These are phyloP conservation scores for Mycena maculata DNA, from an alignment of 768 basidiomycete species.

Conservation along the genomic window DNA sequence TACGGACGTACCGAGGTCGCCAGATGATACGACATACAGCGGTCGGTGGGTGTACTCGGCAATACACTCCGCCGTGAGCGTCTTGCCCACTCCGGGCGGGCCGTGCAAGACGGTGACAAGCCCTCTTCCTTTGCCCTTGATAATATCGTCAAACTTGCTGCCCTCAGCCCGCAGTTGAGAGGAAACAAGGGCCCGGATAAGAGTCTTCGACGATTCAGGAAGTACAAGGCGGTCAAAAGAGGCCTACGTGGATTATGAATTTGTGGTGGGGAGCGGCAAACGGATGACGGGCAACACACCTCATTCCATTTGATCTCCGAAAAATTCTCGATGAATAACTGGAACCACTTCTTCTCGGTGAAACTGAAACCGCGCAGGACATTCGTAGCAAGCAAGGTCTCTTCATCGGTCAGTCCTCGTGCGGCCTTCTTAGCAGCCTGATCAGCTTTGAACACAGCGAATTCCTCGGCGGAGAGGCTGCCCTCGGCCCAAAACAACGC, in stretches of 20 bases:
- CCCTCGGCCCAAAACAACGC: slow-evolving; percentile 28
- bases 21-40: slow-evolving; percentile 34
- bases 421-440: slow-evolving; percentile 25
- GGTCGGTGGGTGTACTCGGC: slow-evolving; percentile 36
- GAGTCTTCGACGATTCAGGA: slow-evolving; percentile 21
- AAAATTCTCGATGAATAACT: slow-evolving; percentile 23
- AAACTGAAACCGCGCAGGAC: slow-evolving; percentile 28
- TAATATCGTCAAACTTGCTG: slow-evolving; percentile 31
- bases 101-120: slow-evolving; percentile 29
- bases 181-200: slow-evolving; percentile 25
- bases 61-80: slow-evolving; percentile 39
- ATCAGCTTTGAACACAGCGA: slow-evolving; percentile 15
- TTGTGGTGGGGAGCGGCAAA: background rate
- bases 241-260: background rate
- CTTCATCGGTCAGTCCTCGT: slow-evolving; percentile 20
- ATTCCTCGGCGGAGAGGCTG: slow-evolving; percentile 27
- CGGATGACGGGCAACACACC: background rate
- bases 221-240: slow-evolving; percentile 30
- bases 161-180: slow-evolving; percentile 19
- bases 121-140: slow-evolving; percentile 34
- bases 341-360: slow-evolving; percentile 27
- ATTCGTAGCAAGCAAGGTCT: slow-evolving; percentile 22
- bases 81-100: slow-evolving; percentile 36
- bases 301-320: slow-evolving; percentile 29
- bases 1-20: slow-evolving; percentile 37